Base-by-base conservation (phyloP, 2,329 filamentous ascomycete species). In the Fusarium xylarioides region DNA sequence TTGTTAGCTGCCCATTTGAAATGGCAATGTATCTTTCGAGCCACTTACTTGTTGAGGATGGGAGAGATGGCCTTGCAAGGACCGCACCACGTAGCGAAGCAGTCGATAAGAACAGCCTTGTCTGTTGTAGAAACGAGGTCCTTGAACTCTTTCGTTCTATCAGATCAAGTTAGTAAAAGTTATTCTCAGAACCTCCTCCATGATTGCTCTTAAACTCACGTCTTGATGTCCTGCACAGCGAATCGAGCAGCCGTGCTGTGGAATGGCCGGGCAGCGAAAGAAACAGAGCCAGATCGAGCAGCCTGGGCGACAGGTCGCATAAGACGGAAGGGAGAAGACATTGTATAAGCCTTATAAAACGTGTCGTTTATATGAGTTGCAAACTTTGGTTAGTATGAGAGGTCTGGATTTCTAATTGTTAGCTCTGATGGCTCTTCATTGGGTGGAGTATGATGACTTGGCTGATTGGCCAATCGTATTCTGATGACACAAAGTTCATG, bases 11-110 rank as follows among this genome's bases (percentile, higher is more conserved):
- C 15, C 12, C 4, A 7, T 21, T 9, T 16, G 5, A 6, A 19
- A 19, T 21, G 10, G 3, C 5, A 21, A 11, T 32, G 16, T 15
- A 34, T 28, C 12, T 11, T 19, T 44, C 7, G 16, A 14, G 34
- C 12, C 23, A 65, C 79, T 63, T 76, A 81, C 77, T 77, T 75
- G 56, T 74, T 74, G 65, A 97, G 86, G 71, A 91, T 83, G 67
- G 95, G 95, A 23, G 94, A 90, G 79, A 98, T 96, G 78, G 91
- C 88, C 87, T 95, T 97, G 92, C 95, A 98, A 68, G 95, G 95
- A 68, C 94, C 95, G 86, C 95, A 98, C 95, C 95, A 98, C 28
- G 71, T 70, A n/a, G 77, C 77, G 26, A 78, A 78, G 74, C 75
- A 76, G 71, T 98, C 95, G 79, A 98, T 85, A 69, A 98, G 85